Evolutionary conservation across 1,284 basidiomycete genomes (phyloP).

Genomic region (Sporisorium sorghi): DNA sequence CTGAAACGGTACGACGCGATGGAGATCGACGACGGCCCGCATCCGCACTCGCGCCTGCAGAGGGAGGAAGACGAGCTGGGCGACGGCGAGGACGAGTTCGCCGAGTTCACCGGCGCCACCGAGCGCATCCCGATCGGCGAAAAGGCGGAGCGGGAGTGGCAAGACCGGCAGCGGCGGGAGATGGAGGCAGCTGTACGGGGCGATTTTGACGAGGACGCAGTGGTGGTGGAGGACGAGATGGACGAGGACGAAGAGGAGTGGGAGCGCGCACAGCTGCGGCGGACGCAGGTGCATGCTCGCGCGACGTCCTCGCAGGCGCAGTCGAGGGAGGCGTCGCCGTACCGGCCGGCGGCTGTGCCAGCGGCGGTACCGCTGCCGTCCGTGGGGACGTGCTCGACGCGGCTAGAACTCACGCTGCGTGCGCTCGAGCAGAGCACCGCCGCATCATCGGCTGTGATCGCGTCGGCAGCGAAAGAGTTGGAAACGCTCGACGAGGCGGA

Average conservation of each 20-base stretch:
- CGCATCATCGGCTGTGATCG: constrained; percentile 31
- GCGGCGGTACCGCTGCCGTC: constrained; percentile 54
- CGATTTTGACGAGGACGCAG: constrained; percentile 35
- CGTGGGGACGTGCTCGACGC: constrained; percentile 44
- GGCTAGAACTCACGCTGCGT: constrained; percentile 39
- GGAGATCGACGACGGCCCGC: constrained; percentile 45
- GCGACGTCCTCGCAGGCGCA: background rate
- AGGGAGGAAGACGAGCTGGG: constrained; percentile 65
- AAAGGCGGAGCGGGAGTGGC: constrained; percentile 40
- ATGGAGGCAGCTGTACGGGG: constrained; percentile 45
- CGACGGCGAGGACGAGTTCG: constrained; percentile 63
- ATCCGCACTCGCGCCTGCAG: constrained; percentile 58
- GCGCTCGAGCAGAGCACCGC: constrained; percentile 41
- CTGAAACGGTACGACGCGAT: constrained; percentile 14
- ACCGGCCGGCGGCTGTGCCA: constrained; percentile 51
- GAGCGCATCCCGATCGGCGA: constrained; percentile 62
- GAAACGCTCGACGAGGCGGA: constrained; percentile 48
- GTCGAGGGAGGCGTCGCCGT: constrained; percentile 50
- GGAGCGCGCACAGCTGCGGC: constrained; percentile 57
- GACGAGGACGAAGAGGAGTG: constrained; percentile 78
- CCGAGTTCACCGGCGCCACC: constrained; percentile 61
- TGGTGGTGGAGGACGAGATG: constrained; percentile 82
- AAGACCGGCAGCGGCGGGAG: constrained; percentile 39
- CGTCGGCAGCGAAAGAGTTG: constrained; percentile 34
- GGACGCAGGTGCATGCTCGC: constrained; percentile 27